Base-by-base conservation (phyloP, 148 eudicot genomes). In the Fagopyrum tataricum region DNA sequence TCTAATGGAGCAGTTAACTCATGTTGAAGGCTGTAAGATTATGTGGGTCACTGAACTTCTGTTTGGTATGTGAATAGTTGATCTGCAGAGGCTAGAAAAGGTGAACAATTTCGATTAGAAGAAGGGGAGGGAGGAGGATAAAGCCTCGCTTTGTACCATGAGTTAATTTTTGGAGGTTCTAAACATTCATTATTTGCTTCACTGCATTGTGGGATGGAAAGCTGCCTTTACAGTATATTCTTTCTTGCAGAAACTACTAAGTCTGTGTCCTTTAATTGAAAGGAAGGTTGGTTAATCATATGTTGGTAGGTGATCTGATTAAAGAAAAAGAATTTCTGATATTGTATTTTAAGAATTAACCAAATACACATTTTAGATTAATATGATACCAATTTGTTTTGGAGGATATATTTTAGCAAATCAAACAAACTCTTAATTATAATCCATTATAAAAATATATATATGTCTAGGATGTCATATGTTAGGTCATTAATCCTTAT, bases 1-100 rank as follows among this genome's bases (percentile, higher is more conserved):
- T 43, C 10, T 5, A 64, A 39, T 39, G 69, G 69, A 64, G 69
- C n/a, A 31, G 69, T 39, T 64, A 37, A 64, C 13, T 43, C 69
- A 14, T 64, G 69, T 31, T n/a, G 17, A 37, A 64, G 69, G 10
- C 84, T 74, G 75, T 78, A 74, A 76, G 82, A 37, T 64, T 15
- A 26, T 10, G 5, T 31, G 42, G 43, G 43, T 64, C 69, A 64
- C 39, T 64, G 13, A 37, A 59, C 66, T 59, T 59, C 61, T 59
- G 66, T 59, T 21, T 55, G 61, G 40, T 61, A 15, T 64, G 69
- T 64, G 69, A 64, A 64, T 64, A 64, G 69, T 64, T 64, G 69
- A 64, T 64, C 69, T 37, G 69, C 17, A 31, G 42, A 37, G 69
- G 69, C 69, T 64, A 64, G 44, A 64, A 43, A 64, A 8, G 39